Conservation (phyloP, 306 rosid genomes). For the Sicyos edulis region DNA sequence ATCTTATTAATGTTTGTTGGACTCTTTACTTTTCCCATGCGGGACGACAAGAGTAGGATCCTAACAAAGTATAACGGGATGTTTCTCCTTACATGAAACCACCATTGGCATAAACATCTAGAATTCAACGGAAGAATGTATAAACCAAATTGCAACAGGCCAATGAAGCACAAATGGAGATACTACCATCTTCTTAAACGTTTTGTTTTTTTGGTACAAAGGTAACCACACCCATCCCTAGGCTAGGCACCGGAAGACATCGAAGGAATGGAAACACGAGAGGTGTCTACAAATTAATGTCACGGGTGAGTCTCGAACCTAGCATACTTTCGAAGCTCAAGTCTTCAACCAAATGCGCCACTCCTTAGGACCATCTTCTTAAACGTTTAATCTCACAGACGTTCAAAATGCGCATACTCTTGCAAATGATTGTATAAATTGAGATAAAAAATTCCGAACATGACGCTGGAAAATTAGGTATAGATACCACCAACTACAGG, state of each 20-base stretch:
- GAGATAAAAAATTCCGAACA: neutral
- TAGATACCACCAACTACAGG: constrained; percentile 1
- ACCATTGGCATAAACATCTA: constrained; percentile 1
- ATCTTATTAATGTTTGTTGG: too few species aligned
- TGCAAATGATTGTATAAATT: neutral
- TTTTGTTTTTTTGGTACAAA: too few species aligned
- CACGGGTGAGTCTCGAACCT: too few species aligned
- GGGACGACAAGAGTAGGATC: too few species aligned
- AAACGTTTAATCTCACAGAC: neutral
- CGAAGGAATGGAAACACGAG: too few species aligned
- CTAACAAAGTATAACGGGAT: neutral
- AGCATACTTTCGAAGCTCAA: too few species aligned
- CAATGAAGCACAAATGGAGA: constrained; percentile 1
- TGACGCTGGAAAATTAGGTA: neutral
- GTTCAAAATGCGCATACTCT: neutral
- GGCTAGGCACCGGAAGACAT: too few species aligned
- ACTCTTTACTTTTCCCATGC: too few species aligned
- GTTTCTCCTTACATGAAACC: neutral
- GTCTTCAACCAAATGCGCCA: too few species aligned
- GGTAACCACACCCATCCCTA: too few species aligned
- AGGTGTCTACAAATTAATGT: too few species aligned
- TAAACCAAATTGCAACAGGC: neutral
- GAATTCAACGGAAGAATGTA: neutral
- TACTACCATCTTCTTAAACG: neutral
- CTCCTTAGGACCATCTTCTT: neutral